Conservation (phyloP, 108 stramenopile genomes). For the Nannochloropsis oceanica region DNA sequence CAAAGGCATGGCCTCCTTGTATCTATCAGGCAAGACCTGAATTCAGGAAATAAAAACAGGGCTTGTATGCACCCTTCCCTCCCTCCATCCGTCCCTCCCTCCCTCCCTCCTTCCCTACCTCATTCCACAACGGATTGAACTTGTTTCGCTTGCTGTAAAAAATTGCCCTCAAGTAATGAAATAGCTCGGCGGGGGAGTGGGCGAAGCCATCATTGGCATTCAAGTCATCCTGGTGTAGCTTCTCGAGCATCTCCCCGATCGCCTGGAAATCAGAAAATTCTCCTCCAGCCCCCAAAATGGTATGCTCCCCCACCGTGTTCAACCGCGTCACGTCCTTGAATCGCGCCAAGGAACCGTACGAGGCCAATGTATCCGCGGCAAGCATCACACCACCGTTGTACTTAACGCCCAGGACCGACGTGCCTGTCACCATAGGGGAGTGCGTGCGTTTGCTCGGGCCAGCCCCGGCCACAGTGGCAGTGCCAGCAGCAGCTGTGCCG, state of each 20-base stretch:
- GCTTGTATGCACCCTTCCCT: neutral
- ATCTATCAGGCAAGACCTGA: slow-evolving; percentile 17
- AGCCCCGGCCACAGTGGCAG: slow-evolving; percentile 6
- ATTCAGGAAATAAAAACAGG: neutral
- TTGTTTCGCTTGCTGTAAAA: slow-evolving; percentile 69
- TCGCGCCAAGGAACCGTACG: slow-evolving; percentile 83
- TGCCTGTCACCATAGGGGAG: slow-evolving; percentile 89
- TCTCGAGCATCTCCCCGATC: slow-evolving; percentile 57
- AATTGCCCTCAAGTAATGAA: slow-evolving; percentile 70
- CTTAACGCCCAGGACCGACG: slow-evolving; percentile 79
- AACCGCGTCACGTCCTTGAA: slow-evolving; percentile 76
- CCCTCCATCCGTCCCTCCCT: slow-evolving; percentile 50
- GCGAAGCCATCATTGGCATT: slow-evolving; percentile 43
- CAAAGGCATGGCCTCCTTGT: slow-evolving; percentile 44
- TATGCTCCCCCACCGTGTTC: slow-evolving; percentile 47
- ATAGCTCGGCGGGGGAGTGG: slow-evolving; percentile 31
- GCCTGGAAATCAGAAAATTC: slow-evolving; percentile 90
- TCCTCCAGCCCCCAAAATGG: slow-evolving; percentile 76
- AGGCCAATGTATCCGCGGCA: slow-evolving; percentile 84
- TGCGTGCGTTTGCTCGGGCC: slow-evolving; percentile 46
- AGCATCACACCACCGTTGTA: slow-evolving; percentile 81
- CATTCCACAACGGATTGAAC: slow-evolving; percentile 97
- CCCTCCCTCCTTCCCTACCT: slow-evolving; percentile 52
- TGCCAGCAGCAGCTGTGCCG: neutral
- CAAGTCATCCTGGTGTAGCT: slow-evolving; percentile 42